A percentile compares a stretch with the other conserved stretches of the same genome.
phyloP scores from a whole-genome alignment of 805 yeast species.

The Sugiyamaella smithiae region DNA sequence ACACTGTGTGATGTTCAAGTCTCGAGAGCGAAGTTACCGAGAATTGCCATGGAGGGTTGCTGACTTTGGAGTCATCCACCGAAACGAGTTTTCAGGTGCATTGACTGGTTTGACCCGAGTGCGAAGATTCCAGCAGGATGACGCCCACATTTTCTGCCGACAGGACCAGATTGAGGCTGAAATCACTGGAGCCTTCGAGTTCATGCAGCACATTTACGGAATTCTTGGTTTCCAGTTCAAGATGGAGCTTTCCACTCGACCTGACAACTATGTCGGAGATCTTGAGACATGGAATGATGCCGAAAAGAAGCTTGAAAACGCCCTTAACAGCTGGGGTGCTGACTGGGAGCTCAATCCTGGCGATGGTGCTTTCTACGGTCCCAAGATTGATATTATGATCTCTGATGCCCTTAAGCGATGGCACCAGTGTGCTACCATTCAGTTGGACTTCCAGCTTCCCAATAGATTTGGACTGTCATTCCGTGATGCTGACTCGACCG shows the following conservation, averaged over 20 bases:
- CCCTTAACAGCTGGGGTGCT: slow-evolving; percentile 82
- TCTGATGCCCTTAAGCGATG: slow-evolving; percentile 93
- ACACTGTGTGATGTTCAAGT: slow-evolving; percentile 88
- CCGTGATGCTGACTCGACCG: slow-evolving; percentile 45
- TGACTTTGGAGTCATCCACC: slow-evolving; percentile 94
- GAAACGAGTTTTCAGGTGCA: slow-evolving; percentile 96
- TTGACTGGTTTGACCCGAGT: slow-evolving; percentile 93
- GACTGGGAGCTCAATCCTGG: slow-evolving; percentile 94
- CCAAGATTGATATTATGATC: slow-evolving; percentile 95
- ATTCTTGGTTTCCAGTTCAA: slow-evolving; percentile 91
- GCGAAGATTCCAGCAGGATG: slow-evolving; percentile 98
- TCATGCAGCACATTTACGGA: slow-evolving; percentile 81
- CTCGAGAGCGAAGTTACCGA: slow-evolving; percentile 92
- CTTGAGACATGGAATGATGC: slow-evolving; percentile 92
- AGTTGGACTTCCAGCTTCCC: slow-evolving; percentile 98
- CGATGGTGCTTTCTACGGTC: slow-evolving; percentile 97
- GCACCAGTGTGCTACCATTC: slow-evolving; percentile 99
- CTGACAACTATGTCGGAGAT: slow-evolving; percentile 94
- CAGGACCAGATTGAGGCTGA: slow-evolving; percentile 86
- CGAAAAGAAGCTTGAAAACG: slow-evolving; percentile 76
- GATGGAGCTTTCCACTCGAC: slow-evolving; percentile 96
- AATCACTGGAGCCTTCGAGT: slow-evolving; percentile 79
- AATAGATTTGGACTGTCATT: slow-evolving; percentile 86
- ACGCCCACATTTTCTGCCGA: slow-evolving; percentile 96
- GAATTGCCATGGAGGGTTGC: slow-evolving; percentile 99